Evolutionary conservation across 345 rosid species (phyloP).

Genomic region (Raphanus raphanistrum): DNA sequence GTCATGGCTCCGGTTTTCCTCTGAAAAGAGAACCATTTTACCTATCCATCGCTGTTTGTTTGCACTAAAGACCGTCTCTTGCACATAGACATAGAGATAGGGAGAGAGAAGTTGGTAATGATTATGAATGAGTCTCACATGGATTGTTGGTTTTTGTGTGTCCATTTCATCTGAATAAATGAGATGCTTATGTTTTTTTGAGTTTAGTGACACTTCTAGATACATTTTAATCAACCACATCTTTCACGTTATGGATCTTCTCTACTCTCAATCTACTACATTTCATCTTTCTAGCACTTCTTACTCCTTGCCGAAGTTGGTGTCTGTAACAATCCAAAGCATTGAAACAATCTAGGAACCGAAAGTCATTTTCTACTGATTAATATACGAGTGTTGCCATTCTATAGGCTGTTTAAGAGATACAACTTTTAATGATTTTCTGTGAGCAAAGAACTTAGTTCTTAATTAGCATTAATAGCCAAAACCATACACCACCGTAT

Average conservation of each 20-base stretch:
- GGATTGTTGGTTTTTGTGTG: constrained; percentile 34
- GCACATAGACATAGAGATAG: constrained; percentile 36
- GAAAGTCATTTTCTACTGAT: background rate
- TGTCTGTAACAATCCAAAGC: constrained; percentile 1
- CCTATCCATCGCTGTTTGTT: constrained; percentile 7
- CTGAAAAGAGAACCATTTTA: constrained; percentile 29
- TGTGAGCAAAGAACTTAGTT: background rate
- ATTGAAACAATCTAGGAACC: constrained; percentile 25
- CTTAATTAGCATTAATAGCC: background rate
- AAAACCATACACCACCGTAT: background rate
- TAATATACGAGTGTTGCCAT: background rate
- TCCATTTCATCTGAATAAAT: constrained; percentile 31
- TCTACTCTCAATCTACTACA: constrained; percentile 9
- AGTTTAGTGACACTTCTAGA: constrained; percentile 29
- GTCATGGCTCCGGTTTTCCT: constrained; percentile 97
- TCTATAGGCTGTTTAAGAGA: constrained; percentile 1
- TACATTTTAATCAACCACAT: constrained; percentile 15
- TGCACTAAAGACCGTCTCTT: constrained; percentile 19
- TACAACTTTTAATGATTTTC: background rate
- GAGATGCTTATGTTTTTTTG: constrained; percentile 26
- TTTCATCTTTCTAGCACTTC: constrained; percentile 40
- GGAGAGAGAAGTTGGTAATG: constrained; percentile 18
- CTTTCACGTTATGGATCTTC: constrained; percentile 29
- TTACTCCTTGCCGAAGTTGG: constrained; percentile 14
- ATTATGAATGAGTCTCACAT: constrained; percentile 23